Base-by-base conservation (phyloP, 345 rosid species). In the Salix udensis region DNA sequence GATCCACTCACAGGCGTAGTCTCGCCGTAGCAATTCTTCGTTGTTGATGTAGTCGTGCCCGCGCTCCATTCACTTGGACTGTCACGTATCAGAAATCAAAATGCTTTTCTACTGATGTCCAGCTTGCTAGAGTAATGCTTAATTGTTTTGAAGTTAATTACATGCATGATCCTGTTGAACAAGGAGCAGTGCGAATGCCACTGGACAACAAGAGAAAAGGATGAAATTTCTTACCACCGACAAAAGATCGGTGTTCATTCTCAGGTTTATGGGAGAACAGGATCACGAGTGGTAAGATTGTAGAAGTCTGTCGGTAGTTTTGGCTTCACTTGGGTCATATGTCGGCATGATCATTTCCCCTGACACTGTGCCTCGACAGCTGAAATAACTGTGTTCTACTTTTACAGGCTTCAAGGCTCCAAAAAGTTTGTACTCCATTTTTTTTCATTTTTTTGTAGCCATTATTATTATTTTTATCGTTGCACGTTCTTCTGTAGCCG, bases 31-130 rank as follows among this genome's bases (percentile, higher is more conserved):
- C 99, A 96, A 76, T 87, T 93, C 74, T 86, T 91, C 7, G 80
- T 77, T 7, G 85, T 73, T 1, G 77, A 50, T 24, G 83, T 62
- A 0, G 90, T 75, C 50, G 77, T 70, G 10, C 90, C 89, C 0
- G 86, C 74, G 2, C 87, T 84, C 98, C 98, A 95, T 68, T 89
- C 96, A 80, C 72, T 88, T 15, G 97, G 97, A 79, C 98, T 93
- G 88, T 64, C 73, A 34, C 44, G 7, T 1, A 44, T 18, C 74
- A 30, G 11, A 19, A 50, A 42, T 11, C 13, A 70, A 30, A n/a
- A 37, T 14, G 42, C n/a, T 60, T 23, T 23, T 34, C 6, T 5
- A 52, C 30, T 12, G 11, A 69, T 70, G 3, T 28, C 1, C 21
- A 11, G 18, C 50, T 48, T 48, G 13, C 15, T 24, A 23, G 26